These are phyloP conservation scores for Caloboletus firmus DNA, from an alignment of 1,284 basidiomycete species.

Conservation along the genomic window DNA sequence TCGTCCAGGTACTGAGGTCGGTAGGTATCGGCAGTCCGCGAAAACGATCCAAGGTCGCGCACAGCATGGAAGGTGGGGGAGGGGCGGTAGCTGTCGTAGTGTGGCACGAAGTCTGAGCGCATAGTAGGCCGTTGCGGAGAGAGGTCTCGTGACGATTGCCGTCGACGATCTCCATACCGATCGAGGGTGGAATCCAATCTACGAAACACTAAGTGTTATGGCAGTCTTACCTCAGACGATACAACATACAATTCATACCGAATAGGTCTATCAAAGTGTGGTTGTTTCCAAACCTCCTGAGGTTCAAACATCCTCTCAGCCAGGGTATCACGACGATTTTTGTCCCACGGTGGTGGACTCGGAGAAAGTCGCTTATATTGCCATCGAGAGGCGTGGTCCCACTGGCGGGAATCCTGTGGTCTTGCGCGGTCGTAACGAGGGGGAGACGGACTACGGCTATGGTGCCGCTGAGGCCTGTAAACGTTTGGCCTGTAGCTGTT, in stretches of 20 bases:
- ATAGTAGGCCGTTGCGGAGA: slow-evolving; percentile 37
- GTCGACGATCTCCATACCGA: slow-evolving; percentile 35
- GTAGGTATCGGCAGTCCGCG: slow-evolving; percentile 40
- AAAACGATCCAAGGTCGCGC: slow-evolving; percentile 35
- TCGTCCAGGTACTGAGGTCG: slow-evolving; percentile 40
- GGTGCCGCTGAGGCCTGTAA: slow-evolving; percentile 39
- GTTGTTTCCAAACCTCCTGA: slow-evolving; percentile 67
- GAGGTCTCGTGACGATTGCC: slow-evolving; percentile 32
- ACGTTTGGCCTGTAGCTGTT: slow-evolving; percentile 44
- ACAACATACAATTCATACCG: slow-evolving; percentile 30
- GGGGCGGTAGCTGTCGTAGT: slow-evolving; percentile 48
- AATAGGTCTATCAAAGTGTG: slow-evolving; percentile 39
- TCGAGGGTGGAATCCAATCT: slow-evolving; percentile 31
- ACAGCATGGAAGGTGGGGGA: slow-evolving; percentile 23
- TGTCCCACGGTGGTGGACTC: slow-evolving; percentile 36
- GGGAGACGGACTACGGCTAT: slow-evolving; percentile 52
- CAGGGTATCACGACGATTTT: slow-evolving; percentile 42
- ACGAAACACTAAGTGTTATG: slow-evolving; percentile 16
- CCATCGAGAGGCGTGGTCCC: slow-evolving; percentile 37
- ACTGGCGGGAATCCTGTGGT: slow-evolving; percentile 32
- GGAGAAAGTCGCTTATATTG: slow-evolving; percentile 33
- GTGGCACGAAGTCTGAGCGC: slow-evolving; percentile 31
- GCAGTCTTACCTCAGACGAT: slow-evolving; percentile 25
- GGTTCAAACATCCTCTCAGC: slow-evolving; percentile 67
- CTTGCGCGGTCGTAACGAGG: slow-evolving; percentile 46